Percentiles rank a stretch among this genome's conserved stretches.
Evolutionary conservation across 1,139 yeast genomes (phyloP).

Genomic region (Debaryomyces nepalensis): DNA sequence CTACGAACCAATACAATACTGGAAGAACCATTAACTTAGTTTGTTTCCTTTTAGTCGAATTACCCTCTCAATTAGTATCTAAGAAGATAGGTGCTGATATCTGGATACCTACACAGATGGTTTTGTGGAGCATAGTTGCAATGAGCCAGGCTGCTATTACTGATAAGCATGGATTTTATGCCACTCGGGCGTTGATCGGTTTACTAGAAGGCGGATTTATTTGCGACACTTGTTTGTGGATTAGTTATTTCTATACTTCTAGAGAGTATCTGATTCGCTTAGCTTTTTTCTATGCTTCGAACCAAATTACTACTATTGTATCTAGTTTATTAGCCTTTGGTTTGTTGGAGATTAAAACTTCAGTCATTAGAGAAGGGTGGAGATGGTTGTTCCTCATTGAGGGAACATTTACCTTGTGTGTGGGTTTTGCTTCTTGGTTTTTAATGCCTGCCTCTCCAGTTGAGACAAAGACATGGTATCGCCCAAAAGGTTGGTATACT

Average conservation of each 20-base stretch:
- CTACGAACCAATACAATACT: slow-evolving; percentile 52
- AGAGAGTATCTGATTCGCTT: slow-evolving; percentile 53
- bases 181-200: slow-evolving; percentile 53
- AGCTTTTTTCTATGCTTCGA: slow-evolving; percentile 55
- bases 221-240: slow-evolving; percentile 58
- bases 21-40: slow-evolving; percentile 52
- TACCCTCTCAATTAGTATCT: slow-evolving; percentile 59
- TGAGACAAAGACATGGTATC: slow-evolving; percentile 57
- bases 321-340: slow-evolving; percentile 52
- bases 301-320: slow-evolving; percentile 43
- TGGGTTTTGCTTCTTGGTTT: slow-evolving; percentile 58
- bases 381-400: slow-evolving; percentile 68
- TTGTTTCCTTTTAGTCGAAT: slow-evolving; percentile 53
- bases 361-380: slow-evolving; percentile 56
- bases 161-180: slow-evolving; percentile 38
- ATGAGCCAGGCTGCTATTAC: slow-evolving; percentile 47
- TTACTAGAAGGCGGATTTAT: slow-evolving; percentile 61
- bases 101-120: slow-evolving; percentile 58
- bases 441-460: slow-evolving; percentile 64
- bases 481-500: slow-evolving; percentile 65
- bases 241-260: slow-evolving; percentile 59
- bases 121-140: slow-evolving; percentile 56
- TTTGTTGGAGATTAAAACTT: slow-evolving; percentile 46
- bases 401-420: slow-evolving; percentile 57
- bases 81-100: slow-evolving; percentile 57